phyloP scores from a whole-genome alignment of 306 rosid genomes.

The Medicago ruthenica region DNA sequence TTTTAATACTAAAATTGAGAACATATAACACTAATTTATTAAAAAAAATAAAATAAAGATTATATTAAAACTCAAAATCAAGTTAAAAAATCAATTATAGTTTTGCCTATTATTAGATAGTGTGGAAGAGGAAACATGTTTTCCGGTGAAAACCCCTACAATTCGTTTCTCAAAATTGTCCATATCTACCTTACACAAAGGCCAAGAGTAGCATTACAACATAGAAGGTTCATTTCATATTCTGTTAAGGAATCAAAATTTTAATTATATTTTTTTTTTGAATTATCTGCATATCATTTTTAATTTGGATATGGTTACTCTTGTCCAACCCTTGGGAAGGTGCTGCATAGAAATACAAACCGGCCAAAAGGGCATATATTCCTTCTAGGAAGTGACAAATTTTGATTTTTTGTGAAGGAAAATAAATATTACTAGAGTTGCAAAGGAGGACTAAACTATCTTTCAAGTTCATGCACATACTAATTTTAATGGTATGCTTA shows the following conservation, averaged over 20 bases:
- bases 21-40: too few species aligned
- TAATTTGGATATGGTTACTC: conserved; percentile 23
- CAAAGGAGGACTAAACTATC: conserved; percentile 38
- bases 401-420: conserved; percentile 25
- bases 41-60: background rate
- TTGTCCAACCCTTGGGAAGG: conserved; percentile 17
- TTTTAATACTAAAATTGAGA: too few species aligned
- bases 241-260: conserved; percentile 12
- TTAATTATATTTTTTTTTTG: background rate
- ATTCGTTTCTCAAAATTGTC: conserved; percentile 36
- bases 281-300: conserved; percentile 24
- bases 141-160: conserved; percentile 21
- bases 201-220: conserved; percentile 5
- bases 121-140: conserved; percentile 17
- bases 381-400: conserved; percentile 32
- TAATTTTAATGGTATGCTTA: background rate
- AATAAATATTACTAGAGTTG: conserved; percentile 16
- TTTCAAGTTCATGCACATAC: conserved; percentile 43
- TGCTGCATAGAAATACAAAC: conserved; percentile 35
- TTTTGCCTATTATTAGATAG: background rate
- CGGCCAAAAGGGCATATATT: conserved; percentile 39
- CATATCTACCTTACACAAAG: conserved; percentile 34
- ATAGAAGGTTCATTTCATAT: conserved; percentile 38
- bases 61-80: background rate
- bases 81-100: background rate